Evolutionary conservation across 768 basidiomycete genomes (phyloP).

Genomic region (Mycena albidolilacea): DNA sequence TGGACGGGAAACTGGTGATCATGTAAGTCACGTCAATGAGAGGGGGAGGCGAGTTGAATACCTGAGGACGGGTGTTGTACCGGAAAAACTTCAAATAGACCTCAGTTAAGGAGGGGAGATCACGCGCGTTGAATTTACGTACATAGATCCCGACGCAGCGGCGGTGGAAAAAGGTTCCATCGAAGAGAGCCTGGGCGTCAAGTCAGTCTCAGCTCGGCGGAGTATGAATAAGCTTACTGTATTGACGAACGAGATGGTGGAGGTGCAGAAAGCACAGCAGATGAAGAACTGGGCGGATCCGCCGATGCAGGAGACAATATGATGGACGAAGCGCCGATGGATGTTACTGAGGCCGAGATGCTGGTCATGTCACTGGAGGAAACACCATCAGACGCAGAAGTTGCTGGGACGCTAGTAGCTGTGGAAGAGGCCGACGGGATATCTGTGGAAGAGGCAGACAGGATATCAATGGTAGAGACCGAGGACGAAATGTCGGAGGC

Average conservation of each 20-base stretch:
- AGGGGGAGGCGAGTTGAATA: background rate
- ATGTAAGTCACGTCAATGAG: slow-evolving; percentile 4
- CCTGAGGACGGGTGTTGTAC: background rate
- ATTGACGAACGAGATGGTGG: background rate
- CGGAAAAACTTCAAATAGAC: background rate
- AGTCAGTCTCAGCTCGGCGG: slow-evolving; percentile 2
- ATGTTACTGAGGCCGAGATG: background rate
- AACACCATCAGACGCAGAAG: slow-evolving; percentile 9
- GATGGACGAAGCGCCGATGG: slow-evolving; percentile 11
- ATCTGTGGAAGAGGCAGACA: no score
- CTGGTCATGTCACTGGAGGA: slow-evolving; percentile 4
- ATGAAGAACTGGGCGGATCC: slow-evolving; percentile 1
- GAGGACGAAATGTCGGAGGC: background rate
- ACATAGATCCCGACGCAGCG: slow-evolving; percentile 6
- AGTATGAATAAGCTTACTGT: slow-evolving; percentile 8
- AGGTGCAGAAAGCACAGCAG: slow-evolving; percentile 15
- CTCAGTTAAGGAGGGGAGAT: background rate
- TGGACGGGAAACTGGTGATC: slow-evolving; percentile 8
- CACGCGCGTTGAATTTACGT: slow-evolving; percentile 3
- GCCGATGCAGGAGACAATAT: background rate
- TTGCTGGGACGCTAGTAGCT: background rate
- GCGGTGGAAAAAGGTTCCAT: background rate
- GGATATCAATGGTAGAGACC: slow-evolving; percentile 2
- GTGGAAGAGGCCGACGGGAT: slow-evolving; percentile 9
- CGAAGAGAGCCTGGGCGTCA: slow-evolving; percentile 7